Percentiles rank a stretch among this genome's conserved stretches.
These are phyloP conservation scores for Trichosporon faecale DNA, from an alignment of 1,284 basidiomycete genomes.

Conservation along the genomic window DNA sequence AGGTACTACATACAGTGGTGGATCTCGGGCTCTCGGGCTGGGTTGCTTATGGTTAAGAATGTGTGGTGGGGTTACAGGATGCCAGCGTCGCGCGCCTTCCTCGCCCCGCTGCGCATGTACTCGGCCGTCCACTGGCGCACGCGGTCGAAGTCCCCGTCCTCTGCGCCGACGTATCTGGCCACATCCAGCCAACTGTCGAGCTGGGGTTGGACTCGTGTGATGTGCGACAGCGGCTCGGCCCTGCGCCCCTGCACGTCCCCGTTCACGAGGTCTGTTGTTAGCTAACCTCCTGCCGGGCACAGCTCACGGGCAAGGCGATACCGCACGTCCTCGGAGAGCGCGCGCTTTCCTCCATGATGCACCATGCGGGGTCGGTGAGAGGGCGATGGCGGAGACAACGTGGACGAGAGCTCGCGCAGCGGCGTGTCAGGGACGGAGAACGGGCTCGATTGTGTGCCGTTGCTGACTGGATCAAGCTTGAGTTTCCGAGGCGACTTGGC, in stretches of 20 bases:
- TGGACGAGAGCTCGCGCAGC: neutral
- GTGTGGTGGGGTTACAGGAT: neutral
- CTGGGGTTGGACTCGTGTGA: neutral
- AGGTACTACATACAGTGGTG: neutral
- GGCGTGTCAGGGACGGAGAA: neutral
- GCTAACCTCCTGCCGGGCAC: neutral
- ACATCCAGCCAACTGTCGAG: conserved; percentile 13
- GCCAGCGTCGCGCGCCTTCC: neutral
- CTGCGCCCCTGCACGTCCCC: neutral
- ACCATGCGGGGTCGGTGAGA: neutral
- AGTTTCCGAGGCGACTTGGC: neutral
- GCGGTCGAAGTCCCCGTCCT: conserved; percentile 15
- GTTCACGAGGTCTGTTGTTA: conserved; percentile 16
- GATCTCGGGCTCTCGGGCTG: too few relatives aligned
- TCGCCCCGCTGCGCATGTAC: conserved; percentile 12
- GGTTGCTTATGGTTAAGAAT: neutral
- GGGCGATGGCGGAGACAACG: neutral
- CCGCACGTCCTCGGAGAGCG: neutral
- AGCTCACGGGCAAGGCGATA: conserved; percentile 17
- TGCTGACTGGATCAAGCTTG: neutral
- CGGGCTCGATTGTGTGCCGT: neutral
- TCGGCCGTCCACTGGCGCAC: conserved; percentile 15
- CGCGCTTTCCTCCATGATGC: conserved; percentile 1
- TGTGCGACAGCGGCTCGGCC: conserved; percentile 4
- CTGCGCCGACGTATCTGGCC: conserved; percentile 10